These are phyloP conservation scores for Microthlaspi erraticum DNA, from an alignment of 345 rosid species.

Conservation along the genomic window DNA sequence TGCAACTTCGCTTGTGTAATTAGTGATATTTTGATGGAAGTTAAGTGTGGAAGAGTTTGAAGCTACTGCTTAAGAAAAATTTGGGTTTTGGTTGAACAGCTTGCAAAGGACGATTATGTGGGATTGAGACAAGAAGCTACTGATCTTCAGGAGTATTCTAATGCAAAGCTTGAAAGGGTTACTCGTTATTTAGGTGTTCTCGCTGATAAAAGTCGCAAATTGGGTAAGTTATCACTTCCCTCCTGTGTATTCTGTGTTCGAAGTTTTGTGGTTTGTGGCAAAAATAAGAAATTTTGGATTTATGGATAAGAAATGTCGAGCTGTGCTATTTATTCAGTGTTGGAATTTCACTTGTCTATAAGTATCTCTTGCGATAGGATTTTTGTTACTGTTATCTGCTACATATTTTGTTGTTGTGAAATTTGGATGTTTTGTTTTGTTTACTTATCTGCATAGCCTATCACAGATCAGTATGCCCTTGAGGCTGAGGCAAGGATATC, in stretches of 20 bases:
- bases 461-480: constrained; percentile 83
- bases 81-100: constrained; percentile 51
- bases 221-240: constrained; percentile 55
- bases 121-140: constrained; percentile 86
- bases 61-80: background rate
- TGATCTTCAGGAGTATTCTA: constrained; percentile 89
- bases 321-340: background rate
- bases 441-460: constrained; percentile 39
- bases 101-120: constrained; percentile 76
- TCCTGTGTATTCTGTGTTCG: background rate
- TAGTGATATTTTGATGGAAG: background rate
- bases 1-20: constrained; percentile 2
- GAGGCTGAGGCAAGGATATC: constrained; percentile 92
- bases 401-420: constrained; percentile 15
- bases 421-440: constrained; percentile 22
- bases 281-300: background rate
- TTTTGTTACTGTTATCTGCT: constrained; percentile 18
- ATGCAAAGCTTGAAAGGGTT: constrained; percentile 90
- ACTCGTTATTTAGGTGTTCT: constrained; percentile 95
- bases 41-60: constrained; percentile 11
- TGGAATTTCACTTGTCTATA: background rate
- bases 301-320: background rate
- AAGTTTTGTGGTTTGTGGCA: background rate
- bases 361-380: background rate
- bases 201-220: constrained; percentile 75